A percentile compares a stretch with the other conserved stretches of the same genome.
Evolutionary conservation across 306 rosid genomes (phyloP).

Genomic region (Rosa chinensis): DNA sequence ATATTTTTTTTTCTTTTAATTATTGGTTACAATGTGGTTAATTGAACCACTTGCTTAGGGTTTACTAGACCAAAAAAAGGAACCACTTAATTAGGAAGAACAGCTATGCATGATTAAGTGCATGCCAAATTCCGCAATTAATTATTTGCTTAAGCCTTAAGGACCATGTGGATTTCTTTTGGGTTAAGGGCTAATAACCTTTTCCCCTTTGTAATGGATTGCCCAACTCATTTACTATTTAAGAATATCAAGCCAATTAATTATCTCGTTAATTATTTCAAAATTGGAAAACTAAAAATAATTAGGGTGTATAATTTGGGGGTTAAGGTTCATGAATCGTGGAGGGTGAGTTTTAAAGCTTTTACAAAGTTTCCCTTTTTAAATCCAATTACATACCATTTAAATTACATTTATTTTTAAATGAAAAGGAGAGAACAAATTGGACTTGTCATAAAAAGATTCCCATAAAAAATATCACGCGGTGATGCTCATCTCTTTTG

Average conservation of each 20-base stretch:
- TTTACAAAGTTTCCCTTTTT: neutral
- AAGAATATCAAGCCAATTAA: neutral
- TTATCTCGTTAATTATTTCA: neutral
- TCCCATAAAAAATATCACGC: neutral
- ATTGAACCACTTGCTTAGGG: neutral
- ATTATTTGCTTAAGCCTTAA: neutral
- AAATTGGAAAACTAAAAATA: neutral
- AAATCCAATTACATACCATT: neutral
- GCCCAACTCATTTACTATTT: neutral
- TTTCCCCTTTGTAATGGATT: neutral
- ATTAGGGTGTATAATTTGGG: neutral
- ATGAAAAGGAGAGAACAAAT: neutral
- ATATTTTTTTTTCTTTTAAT: neutral
- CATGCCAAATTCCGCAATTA: neutral
- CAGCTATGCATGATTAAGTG: slow-evolving; percentile 2
- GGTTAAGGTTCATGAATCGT: neutral
- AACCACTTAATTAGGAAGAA: neutral
- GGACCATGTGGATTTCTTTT: neutral
- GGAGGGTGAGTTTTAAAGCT: neutral
- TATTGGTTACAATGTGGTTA: neutral
- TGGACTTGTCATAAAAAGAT: neutral
- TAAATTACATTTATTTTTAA: neutral
- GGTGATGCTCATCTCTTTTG: neutral
- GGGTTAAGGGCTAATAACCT: neutral
- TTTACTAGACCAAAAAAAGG: no score